phyloP scores from a whole-genome alignment of 2,329 filamentous ascomycete genomes.

The Epichloe sp. region DNA sequence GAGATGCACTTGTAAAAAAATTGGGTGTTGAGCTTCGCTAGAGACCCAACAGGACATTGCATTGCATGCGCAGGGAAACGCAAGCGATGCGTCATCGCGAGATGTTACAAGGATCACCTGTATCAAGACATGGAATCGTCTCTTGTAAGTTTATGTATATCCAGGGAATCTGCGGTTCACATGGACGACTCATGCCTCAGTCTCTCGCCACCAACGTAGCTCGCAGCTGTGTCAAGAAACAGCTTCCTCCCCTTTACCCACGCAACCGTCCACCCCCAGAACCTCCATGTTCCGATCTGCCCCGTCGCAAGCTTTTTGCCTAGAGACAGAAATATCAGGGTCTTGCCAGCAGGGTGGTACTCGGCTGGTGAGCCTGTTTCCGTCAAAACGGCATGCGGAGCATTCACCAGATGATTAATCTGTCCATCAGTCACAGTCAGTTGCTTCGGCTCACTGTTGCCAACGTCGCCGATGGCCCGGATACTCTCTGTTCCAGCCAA shows the following conservation, averaged over 20 bases:
- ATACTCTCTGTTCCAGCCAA: conserved; percentile 21
- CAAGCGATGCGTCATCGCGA: not conserved
- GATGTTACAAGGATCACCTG: not conserved
- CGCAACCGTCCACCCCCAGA: conserved; percentile 19
- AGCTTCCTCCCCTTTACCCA: conserved; percentile 20
- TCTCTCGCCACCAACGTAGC: conserved; percentile 17
- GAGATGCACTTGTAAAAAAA: conserved; percentile 48
- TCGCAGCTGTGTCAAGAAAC: conserved; percentile 18
- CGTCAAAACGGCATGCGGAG: conserved; percentile 16
- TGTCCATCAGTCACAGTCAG: conserved; percentile 20
- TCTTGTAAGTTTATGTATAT: not conserved
- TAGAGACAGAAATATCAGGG: conserved; percentile 17
- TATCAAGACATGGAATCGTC: not conserved
- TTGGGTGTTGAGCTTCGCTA: conserved; percentile 56
- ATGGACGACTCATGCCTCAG: conserved; percentile 14
- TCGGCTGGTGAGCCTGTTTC: conserved; percentile 2
- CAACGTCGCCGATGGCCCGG: conserved; percentile 30
- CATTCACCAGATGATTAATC: conserved; percentile 18
- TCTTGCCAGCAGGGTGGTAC: conserved; percentile 13
- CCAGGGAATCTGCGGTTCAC: conserved; percentile 5
- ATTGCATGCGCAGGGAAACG: not conserved
- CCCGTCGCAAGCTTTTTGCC: conserved; percentile 17
- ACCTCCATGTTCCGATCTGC: conserved; percentile 20
- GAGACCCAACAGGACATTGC: not conserved
- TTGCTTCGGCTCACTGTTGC: conserved; percentile 26